Evolutionary conservation across 2,329 filamentous ascomycete genomes (phyloP), one percentile per base, ranked within the genome.

Genomic region (Monascus ruber): DNA sequence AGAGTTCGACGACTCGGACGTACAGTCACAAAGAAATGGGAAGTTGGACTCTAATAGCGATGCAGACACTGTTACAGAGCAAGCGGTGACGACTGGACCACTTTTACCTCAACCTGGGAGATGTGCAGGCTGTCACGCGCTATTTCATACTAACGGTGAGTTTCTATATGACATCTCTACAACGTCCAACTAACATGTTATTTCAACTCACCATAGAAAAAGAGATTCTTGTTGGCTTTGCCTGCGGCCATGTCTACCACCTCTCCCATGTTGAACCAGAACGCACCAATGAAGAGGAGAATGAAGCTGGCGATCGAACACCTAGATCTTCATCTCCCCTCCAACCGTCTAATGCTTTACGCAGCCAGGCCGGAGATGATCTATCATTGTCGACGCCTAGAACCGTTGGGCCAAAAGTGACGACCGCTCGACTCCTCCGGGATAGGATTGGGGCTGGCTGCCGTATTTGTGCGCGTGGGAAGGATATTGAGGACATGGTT

Each of bases 351-450:
- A 17, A 17, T 17, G 2, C 17, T 17, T 17, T 17, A 17, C 45
- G 38, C 17, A 42, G 40, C 2, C 39, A 35, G 11, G 46, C 52
- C 5, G 31, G 49, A 8, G 51, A 62, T 4, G 57, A 60, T 24
- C 38, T 40, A 25, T 43, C 49, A 28, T 46, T 51, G 34, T 53
- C 47, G 34, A 58, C 48, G 33, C 64, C 63, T 38, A 59, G 65
- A 31, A 85, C 82, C 38, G 79, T 96, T 5, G 84, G 85, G 0
- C 77, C 81, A 26, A 95, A 95, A 63, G 86, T 94, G 26, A 91
- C 84, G 47, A 85, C 86, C 56, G 87, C 88, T 31, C 75, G 86
- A 46, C 59, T 94, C 39, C 63, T 94, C 43, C 73, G 79, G 48
- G 83, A 88, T 51, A 77, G 77, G 44, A 71, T 89, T 29, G 66